Base-by-base conservation (phyloP, 1,284 basidiomycete species). In the Apiotrichum porosum region DNA sequence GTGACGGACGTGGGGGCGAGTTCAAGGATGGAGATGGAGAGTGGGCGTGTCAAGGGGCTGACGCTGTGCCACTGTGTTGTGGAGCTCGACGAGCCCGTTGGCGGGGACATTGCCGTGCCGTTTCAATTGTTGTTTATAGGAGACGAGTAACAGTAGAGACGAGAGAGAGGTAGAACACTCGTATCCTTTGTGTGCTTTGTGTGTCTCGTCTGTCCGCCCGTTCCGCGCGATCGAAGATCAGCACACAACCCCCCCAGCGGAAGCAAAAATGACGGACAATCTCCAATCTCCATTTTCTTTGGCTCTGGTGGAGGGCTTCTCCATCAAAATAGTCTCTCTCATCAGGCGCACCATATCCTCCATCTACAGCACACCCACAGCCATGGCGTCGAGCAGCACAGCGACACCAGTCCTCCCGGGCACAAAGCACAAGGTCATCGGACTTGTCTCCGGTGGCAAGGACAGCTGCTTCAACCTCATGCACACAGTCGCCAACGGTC, bases 381-480 rank as follows among this genome's bases (percentile, higher is more conserved):
- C 19, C 23, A 44, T 44, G 41, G 41, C 42, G 14, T n/a, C 40
- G 12, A 37, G 24, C 26, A 13, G 13, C 15, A 18, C 8, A 6
- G n/a, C 26, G 12, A 21, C 9, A 18, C 24, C 12, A 3, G 26
- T 36, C 19, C 47, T 63, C n/a, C 60, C 64, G 4, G 65, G 65
- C 2, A 35, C 54, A 23, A 62, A 62, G 47, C 67, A 71, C 44
- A 93, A 92, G 75, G 91, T 94, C 69, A 84, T 97, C 59, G 94
- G 88, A 2, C 78, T 99, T 49, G 82, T 99, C 41, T 97, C 92
- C 47, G 95, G 95, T 28, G 95, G 95, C 37, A 99, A 99, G 73
- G 95, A 99, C 75, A 91, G 87, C 67, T 95, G 92, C 78, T 98
- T 86, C 79, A 97, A 97, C 65, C 81, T 98, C 22, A 74, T 92